These are phyloP conservation scores for Primulina tabacum DNA, from an alignment of 257 asterid species.

Conservation along the genomic window DNA sequence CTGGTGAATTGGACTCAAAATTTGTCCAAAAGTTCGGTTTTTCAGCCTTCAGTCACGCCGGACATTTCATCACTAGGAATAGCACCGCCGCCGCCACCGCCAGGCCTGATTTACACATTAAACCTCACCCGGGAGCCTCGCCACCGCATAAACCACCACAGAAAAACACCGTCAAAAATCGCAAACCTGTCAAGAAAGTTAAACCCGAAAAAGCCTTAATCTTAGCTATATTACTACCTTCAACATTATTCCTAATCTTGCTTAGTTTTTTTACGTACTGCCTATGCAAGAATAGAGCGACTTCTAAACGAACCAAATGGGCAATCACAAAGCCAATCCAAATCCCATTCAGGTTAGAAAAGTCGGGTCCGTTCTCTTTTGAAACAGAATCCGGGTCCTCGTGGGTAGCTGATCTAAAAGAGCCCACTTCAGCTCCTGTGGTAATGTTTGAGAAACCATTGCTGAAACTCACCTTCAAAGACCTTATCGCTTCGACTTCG, in stretches of 20 bases:
- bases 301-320: conserved; percentile 61
- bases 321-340: conserved; percentile 78
- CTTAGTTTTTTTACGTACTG: conserved; percentile 23
- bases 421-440: conserved; percentile 84
- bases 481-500: conserved; percentile 81
- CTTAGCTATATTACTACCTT: conserved; percentile 35
- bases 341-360: conserved; percentile 58
- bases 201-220: conserved; percentile 29
- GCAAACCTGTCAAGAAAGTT: conserved; percentile 11
- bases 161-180: conserved; percentile 19
- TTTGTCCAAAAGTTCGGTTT: conserved; percentile 35
- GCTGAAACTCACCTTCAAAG: conserved; percentile 89
- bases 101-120: conserved; percentile 35
- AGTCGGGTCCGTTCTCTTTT: conserved; percentile 87
- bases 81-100: conserved; percentile 18
- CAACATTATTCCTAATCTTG: conserved; percentile 30
- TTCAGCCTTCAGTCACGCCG: conserved; percentile 63
- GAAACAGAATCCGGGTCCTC: conserved; percentile 93
- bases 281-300: conserved; percentile 47
- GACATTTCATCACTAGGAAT: conserved; percentile 25
- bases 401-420: conserved; percentile 88
- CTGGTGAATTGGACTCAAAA: conserved; percentile 39
- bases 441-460: conserved; percentile 96
- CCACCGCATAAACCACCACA: conserved; percentile 30
- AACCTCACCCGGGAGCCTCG: conserved; percentile 29